phyloP scores from a whole-genome alignment of 495 filamentous ascomycete genomes.

The Hypoxylon rickii region DNA sequence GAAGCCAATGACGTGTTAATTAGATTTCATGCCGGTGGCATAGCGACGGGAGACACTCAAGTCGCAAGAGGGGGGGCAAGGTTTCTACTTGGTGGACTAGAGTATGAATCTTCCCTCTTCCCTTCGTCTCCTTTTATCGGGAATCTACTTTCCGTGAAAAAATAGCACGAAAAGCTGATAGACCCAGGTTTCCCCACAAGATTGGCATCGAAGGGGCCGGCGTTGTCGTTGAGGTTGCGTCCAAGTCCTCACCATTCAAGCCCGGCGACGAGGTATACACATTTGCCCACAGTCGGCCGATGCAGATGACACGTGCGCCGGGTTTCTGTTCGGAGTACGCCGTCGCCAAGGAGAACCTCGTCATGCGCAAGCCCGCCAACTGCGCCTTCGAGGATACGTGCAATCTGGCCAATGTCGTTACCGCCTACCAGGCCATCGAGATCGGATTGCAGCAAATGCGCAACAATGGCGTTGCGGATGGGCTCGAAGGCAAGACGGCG shows the following conservation, averaged over 20 bases:
- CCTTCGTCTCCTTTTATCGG: neutral
- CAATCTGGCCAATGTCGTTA: slow-evolving; percentile 44
- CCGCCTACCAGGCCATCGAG: slow-evolving; percentile 50
- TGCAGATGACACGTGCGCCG: slow-evolving; percentile 20
- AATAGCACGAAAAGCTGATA: neutral
- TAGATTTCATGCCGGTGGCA: slow-evolving; percentile 52
- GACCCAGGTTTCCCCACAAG: slow-evolving; percentile 29
- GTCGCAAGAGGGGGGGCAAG: slow-evolving; percentile 39
- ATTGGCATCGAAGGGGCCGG: slow-evolving; percentile 46
- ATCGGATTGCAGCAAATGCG: slow-evolving; percentile 43
- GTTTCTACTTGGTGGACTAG: slow-evolving; percentile 18
- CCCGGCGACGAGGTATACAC: slow-evolving; percentile 57
- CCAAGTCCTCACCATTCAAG: slow-evolving; percentile 47
- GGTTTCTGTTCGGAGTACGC: slow-evolving; percentile 49
- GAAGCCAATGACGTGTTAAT: slow-evolving; percentile 54
- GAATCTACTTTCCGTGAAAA: neutral
- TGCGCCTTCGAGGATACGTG: slow-evolving; percentile 43
- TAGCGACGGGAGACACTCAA: slow-evolving; percentile 58
- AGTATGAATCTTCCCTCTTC: slow-evolving; percentile 11
- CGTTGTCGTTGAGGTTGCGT: slow-evolving; percentile 50
- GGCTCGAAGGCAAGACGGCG: slow-evolving; percentile 58
- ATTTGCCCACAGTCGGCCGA: slow-evolving; percentile 34
- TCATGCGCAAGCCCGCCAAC: slow-evolving; percentile 46
- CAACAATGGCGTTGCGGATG: slow-evolving; percentile 39
- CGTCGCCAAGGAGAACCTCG: slow-evolving; percentile 31